Conservation (phyloP, 2,329 filamentous ascomycete genomes). For the Ophiostoma piceae region DNA sequence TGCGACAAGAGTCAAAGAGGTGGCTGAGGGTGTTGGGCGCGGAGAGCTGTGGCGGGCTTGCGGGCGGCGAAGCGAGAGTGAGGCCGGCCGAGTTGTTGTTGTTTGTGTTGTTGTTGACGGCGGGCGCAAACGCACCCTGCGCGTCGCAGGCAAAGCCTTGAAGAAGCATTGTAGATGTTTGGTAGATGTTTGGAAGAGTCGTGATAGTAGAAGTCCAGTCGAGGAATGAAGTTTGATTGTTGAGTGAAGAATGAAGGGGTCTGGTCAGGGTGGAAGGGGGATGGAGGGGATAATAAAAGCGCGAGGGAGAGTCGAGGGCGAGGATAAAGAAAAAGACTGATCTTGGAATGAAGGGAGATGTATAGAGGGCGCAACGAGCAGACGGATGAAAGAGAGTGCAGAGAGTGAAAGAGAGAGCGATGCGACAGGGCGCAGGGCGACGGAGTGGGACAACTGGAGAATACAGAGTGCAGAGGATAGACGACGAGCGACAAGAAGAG, state of each 20-base stretch:
- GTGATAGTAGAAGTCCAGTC: neutral
- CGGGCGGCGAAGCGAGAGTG: conserved; percentile 54
- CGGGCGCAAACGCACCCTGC: conserved; percentile 21
- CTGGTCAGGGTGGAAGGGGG: conserved; percentile 16
- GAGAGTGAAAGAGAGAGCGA: neutral
- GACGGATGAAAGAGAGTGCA: neutral
- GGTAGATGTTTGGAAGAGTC: neutral
- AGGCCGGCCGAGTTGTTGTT: conserved; percentile 15
- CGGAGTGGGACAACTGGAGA: conserved; percentile 12
- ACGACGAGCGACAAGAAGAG: conserved; percentile 12
- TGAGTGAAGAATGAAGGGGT: conserved; percentile 24
- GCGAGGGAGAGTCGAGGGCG: conserved; percentile 11
- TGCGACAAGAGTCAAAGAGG: conserved; percentile 56
- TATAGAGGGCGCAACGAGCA: neutral
- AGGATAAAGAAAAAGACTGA: conserved; percentile 5
- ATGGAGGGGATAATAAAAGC: conserved; percentile 20
- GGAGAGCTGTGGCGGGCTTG: conserved; percentile 47
- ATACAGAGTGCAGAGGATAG: neutral
- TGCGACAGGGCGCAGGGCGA: conserved; percentile 6
- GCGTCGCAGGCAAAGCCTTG: conserved; percentile 26
- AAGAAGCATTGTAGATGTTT: conserved; percentile 21
- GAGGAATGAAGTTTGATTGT: conserved; percentile 16
- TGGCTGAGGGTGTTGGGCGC: conserved; percentile 46
- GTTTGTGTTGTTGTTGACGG: neutral
- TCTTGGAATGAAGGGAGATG: conserved; percentile 7